A percentile compares a stretch with the other conserved stretches of the same genome.
Evolutionary conservation across 345 rosid genomes (phyloP).

Genomic region (Excoecaria agallocha): DNA sequence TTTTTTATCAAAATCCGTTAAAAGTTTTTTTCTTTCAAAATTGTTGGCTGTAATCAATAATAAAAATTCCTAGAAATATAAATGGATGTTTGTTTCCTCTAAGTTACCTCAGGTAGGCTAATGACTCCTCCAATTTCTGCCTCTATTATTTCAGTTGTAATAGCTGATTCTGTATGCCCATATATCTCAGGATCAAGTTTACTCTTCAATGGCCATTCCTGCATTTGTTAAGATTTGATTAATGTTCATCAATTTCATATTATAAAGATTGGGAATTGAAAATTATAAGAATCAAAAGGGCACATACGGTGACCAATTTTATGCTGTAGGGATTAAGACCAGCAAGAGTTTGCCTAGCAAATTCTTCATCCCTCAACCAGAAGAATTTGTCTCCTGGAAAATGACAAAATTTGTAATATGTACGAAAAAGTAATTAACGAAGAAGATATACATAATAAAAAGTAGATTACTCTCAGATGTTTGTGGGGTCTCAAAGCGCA

Average conservation of each 20-base stretch:
- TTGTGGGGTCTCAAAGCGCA: constrained; percentile 56
- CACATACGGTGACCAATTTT: constrained; percentile 50
- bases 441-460: not conserved
- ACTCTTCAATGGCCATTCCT: constrained; percentile 90
- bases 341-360: constrained; percentile 69
- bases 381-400: constrained; percentile 62
- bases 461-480: constrained; percentile 39
- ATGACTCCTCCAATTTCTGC: constrained; percentile 49
- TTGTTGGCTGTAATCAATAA: too few relatives aligned
- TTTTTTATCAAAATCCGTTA: too few relatives aligned
- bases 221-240: not conserved
- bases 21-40: too few relatives aligned
- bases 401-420: too few relatives aligned
- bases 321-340: constrained; percentile 68
- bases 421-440: too few relatives aligned
- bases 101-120: constrained; percentile 49
- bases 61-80: not conserved
- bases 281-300: too few relatives aligned
- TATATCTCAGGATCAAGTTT: constrained; percentile 60
- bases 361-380: constrained; percentile 80
- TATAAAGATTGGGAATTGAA: too few relatives aligned
- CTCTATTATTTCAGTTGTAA: constrained; percentile 56
- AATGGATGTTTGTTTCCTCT: not conserved
- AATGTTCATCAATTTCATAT: too few relatives aligned
- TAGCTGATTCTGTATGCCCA: constrained; percentile 60